Evolutionary conservation across 2,329 filamentous ascomycete genomes (phyloP).

Genomic region (Dryadomyces quercivorus): DNA sequence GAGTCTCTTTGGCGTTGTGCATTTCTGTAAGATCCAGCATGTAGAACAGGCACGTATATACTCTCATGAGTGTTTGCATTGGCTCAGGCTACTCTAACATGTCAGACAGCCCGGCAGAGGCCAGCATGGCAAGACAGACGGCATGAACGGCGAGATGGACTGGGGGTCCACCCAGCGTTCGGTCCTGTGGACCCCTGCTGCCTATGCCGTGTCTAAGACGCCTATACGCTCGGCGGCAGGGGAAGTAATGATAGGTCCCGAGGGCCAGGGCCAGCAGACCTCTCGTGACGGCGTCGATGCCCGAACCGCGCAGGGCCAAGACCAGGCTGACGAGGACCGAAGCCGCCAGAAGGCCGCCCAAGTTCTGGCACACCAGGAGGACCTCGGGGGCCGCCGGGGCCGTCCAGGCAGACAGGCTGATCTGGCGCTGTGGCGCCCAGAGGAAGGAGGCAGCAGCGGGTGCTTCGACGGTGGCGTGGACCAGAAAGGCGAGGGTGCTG

Average conservation of each 20-base stretch:
- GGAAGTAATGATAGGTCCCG: constrained; percentile 37
- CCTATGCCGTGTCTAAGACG: constrained; percentile 18
- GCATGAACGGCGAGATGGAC: constrained; percentile 33
- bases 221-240: constrained; percentile 28
- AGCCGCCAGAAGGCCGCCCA: constrained; percentile 33
- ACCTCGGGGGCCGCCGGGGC: constrained; percentile 24
- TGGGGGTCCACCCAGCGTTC: constrained; percentile 30
- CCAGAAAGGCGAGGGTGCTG: constrained; percentile 7
- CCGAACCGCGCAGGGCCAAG: constrained; percentile 17
- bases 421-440: constrained; percentile 26
- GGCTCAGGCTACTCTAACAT: neutral
- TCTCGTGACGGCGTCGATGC: constrained; percentile 9
- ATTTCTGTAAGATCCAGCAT: neutral
- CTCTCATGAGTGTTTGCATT: neutral
- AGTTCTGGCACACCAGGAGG: constrained; percentile 30
- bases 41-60: neutral
- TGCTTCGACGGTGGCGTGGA: constrained; percentile 11
- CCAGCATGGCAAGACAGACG: constrained; percentile 24
- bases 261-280: constrained; percentile 26
- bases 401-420: constrained; percentile 30
- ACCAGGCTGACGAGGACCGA: constrained; percentile 30
- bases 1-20: neutral
- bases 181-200: constrained; percentile 8
- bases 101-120: constrained; percentile 12
- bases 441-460: constrained; percentile 34